Conservation (phyloP, 1,139 yeast species). For the Suhomyces maxii region DNA sequence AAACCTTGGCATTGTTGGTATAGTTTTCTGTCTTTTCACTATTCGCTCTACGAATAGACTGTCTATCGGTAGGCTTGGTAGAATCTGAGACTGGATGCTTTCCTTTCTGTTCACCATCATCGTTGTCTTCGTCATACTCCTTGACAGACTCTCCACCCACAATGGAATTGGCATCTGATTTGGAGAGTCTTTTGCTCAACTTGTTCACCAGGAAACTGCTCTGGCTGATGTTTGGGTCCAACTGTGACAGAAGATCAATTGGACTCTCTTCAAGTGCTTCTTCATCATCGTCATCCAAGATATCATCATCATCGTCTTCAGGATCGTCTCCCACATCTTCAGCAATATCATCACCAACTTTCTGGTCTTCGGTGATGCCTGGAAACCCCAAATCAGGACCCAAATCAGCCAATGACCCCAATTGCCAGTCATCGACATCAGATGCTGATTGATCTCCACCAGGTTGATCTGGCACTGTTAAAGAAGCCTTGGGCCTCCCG, state of each 20-base stretch:
- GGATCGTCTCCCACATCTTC: slow-evolving; percentile 8
- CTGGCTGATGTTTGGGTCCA: background rate
- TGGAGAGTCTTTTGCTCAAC: slow-evolving; percentile 18
- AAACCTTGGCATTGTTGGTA: slow-evolving; percentile 26
- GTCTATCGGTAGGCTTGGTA: slow-evolving; percentile 15
- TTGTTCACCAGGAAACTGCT: background rate
- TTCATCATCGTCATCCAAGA: slow-evolving; percentile 13
- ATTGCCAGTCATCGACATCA: background rate
- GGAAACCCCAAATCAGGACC: background rate
- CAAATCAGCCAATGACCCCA: background rate
- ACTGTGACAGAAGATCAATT: background rate
- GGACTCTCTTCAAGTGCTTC: slow-evolving; percentile 8
- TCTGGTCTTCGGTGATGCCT: background rate
- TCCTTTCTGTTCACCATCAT: background rate
- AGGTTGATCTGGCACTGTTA: too few relatives aligned
- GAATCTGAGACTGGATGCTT: slow-evolving; percentile 17
- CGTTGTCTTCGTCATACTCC: slow-evolving; percentile 10
- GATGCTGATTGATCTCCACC: background rate
- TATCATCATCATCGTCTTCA: slow-evolving; percentile 9
- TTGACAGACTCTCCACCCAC: slow-evolving; percentile 39
- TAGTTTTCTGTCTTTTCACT: slow-evolving; percentile 1
- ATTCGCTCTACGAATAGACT: slow-evolving; percentile 12
- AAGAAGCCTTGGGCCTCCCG: too few relatives aligned
- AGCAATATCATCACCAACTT: background rate
- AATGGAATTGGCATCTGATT: slow-evolving; percentile 38